These are phyloP conservation scores for Kalmusia sp. DNA, from an alignment of 2,329 filamentous ascomycete species.

Conservation along the genomic window DNA sequence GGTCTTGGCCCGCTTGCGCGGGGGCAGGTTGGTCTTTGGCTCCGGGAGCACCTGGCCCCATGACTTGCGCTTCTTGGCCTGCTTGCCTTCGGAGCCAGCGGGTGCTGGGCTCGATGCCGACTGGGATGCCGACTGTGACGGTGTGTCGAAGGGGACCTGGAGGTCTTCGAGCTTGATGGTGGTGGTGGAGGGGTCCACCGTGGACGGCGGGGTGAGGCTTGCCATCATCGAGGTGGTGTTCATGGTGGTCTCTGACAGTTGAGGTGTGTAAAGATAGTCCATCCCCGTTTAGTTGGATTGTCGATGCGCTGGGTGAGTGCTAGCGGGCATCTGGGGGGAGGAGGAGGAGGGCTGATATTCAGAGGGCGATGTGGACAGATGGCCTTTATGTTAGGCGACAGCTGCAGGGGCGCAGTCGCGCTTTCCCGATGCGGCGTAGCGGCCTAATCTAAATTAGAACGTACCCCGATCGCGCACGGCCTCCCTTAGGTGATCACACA, in stretches of 20 bases:
- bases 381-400: conserved; percentile 44
- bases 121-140: conserved; percentile 29
- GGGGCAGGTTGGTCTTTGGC: conserved; percentile 94
- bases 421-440: conserved; percentile 22
- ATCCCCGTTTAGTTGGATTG: conserved; percentile 35
- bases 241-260: conserved; percentile 25
- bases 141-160: conserved; percentile 33
- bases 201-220: conserved; percentile 24
- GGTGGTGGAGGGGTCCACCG: conserved; percentile 30
- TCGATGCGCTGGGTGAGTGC: conserved; percentile 32
- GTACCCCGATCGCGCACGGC: conserved; percentile 17
- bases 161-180: conserved; percentile 54
- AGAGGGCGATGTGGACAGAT: conserved; percentile 39
- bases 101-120: conserved; percentile 26
- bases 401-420: conserved; percentile 16
- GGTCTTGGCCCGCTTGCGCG: conserved; percentile 96
- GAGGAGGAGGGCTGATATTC: conserved; percentile 36
- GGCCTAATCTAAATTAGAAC: conserved; percentile 28
- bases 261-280: conserved; percentile 30
- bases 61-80: conserved; percentile 92
- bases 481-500: conserved; percentile 10
- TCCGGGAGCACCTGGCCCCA: conserved; percentile 98
- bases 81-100: conserved; percentile 56
- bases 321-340: conserved; percentile 40
- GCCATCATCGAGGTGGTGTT: conserved; percentile 26